Evolutionary conservation across 2,329 filamentous ascomycete genomes (phyloP).

Genomic region (Botryotinia calthae): DNA sequence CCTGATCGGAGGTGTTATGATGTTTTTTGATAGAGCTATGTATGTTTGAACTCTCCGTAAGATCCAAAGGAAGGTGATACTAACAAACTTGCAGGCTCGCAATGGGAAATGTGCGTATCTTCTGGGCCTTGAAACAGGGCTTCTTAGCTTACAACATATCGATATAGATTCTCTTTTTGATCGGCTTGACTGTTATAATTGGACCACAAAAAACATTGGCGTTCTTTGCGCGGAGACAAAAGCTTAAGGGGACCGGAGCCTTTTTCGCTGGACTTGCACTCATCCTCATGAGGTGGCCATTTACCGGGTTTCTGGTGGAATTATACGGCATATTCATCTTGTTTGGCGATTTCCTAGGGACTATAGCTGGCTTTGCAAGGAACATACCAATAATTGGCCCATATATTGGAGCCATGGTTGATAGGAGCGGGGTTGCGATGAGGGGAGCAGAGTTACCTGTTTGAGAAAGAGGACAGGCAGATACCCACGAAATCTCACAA

Average conservation of each 20-base stretch:
- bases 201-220: conserved; percentile 84
- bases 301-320: conserved; percentile 88
- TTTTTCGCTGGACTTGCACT: conserved; percentile 81
- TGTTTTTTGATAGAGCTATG: conserved; percentile 98
- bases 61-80: not conserved
- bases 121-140: conserved; percentile 19
- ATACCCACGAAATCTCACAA: not conserved
- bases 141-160: conserved; percentile 45
- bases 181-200: conserved; percentile 94
- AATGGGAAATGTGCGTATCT: conserved; percentile 71
- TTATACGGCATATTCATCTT: conserved; percentile 89
- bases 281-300: conserved; percentile 86
- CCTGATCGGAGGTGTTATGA: conserved; percentile 85
- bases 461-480: conserved; percentile 42
- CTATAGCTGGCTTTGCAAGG: conserved; percentile 82
- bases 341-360: conserved; percentile 95
- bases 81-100: conserved; percentile 62
- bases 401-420: conserved; percentile 73
- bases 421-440: conserved; percentile 65
- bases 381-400: conserved; percentile 83
- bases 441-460: conserved; percentile 77
- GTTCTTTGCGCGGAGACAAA: conserved; percentile 94
- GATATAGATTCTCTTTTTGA: conserved; percentile 87
- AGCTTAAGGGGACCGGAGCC: conserved; percentile 84
- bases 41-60: conserved; percentile 46